phyloP scores from a whole-genome alignment of 2,329 filamentous ascomycete species.

The Colletotrichum nymphaeae region DNA sequence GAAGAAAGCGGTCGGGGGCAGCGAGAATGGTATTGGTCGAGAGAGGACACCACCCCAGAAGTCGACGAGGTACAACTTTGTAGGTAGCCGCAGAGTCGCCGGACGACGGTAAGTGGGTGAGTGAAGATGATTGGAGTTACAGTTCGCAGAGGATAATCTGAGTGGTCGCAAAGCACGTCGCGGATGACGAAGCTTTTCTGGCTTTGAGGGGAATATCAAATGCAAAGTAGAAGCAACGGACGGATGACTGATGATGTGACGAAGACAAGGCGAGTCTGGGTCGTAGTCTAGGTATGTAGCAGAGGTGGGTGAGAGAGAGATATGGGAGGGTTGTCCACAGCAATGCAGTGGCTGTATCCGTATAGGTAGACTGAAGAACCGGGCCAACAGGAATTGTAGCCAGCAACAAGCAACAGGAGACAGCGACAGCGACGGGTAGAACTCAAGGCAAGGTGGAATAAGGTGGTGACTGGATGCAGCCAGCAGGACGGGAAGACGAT shows the following conservation, averaged over 20 bases:
- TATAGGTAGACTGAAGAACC: background rate
- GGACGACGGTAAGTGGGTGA: background rate
- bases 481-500: background rate
- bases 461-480: background rate
- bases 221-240: background rate
- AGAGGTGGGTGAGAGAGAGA: conserved; percentile 1
- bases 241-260: conserved; percentile 28
- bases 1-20: conserved; percentile 15
- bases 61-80: background rate
- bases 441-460: background rate
- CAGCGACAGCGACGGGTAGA: background rate
- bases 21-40: conserved; percentile 27
- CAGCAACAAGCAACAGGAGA: background rate
- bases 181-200: background rate
- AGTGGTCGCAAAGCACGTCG: background rate
- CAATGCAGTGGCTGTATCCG: background rate
- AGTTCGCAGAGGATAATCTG: background rate
- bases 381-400: background rate
- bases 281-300: background rate
- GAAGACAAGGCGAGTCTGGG: conserved; percentile 7
- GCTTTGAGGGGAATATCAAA: background rate
- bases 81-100: background rate
- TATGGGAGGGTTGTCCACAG: conserved; percentile 8
- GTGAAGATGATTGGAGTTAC: background rate
- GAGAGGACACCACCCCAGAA: conserved; percentile 6